Conservation (phyloP, 495 filamentous ascomycete genomes). For the Neurospora sp. region DNA sequence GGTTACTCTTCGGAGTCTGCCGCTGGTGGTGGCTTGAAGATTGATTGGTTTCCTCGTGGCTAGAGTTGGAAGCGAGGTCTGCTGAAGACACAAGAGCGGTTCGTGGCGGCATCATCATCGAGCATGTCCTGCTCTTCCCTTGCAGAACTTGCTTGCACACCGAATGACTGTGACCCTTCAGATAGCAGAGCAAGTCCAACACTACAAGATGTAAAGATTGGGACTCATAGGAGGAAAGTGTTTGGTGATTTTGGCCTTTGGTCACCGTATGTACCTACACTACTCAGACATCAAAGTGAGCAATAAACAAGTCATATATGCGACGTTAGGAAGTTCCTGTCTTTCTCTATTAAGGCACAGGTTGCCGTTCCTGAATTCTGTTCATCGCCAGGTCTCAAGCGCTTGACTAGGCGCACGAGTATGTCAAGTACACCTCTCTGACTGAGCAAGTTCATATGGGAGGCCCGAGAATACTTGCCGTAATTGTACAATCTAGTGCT, state of each 20-base stretch:
- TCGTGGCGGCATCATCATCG: not conserved
- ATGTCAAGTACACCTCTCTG: not conserved
- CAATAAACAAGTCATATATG: not conserved
- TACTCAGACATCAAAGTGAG: not conserved
- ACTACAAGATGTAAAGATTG: not conserved
- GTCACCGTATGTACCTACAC: not conserved
- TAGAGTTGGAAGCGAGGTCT: not conserved
- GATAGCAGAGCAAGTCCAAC: not conserved
- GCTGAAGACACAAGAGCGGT: not conserved
- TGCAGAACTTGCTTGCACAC: not conserved
- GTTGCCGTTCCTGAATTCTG: not conserved
- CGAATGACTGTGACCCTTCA: not conserved
- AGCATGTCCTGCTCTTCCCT: not conserved
- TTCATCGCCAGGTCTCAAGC: not conserved
- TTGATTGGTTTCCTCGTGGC: not conserved
- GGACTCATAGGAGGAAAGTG: not conserved
- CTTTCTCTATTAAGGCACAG: not conserved
- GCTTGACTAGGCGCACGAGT: not conserved
- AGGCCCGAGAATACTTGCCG: not conserved
- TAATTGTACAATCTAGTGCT: not conserved
- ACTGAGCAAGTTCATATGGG: not conserved
- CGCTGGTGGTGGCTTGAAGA: not conserved
- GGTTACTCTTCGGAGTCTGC: not conserved
- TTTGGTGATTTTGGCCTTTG: not conserved
- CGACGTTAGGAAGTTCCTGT: not conserved